Evolutionary conservation across 768 basidiomycete species (phyloP), one percentile per base, ranked within the genome.

Genomic region (Rhizopogon vesiculosus): DNA sequence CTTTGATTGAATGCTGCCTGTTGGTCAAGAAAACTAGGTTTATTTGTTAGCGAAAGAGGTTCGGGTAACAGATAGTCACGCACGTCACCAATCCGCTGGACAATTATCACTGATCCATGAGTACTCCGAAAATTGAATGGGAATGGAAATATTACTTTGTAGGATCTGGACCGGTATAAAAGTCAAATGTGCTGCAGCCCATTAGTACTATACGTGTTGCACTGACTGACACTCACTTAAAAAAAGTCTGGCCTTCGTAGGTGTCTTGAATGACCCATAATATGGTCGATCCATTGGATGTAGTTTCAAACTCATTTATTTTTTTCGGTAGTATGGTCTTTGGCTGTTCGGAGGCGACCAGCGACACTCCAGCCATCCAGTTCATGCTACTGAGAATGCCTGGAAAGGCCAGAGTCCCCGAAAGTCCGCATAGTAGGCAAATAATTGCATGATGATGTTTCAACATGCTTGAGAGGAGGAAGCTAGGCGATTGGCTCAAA

Each of bases 81-180:
- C 70, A 91, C 87, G 76, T 81, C 54, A 91, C 89, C 52, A 77
- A 76, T 45, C 89, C 89, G 63, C 89, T 92, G 61, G 31, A 55
- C 56, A 43, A 44, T 53, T 16, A 57, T 63, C 53, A 64, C 54
- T 62, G 55, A 52, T 48, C 22, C 15, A 50, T 42, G 31, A 48
- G 31, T 45, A 43, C 59, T 45, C 43, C 62, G 56, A 42, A 56
- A 48, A 45, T 42, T 56, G 28, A 28, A 33, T 33, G 43, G 64
- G 35, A 57, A 56, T 28, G 31, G 10, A 19, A 39, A 56, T 71
- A 76, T 50, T 64, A 86, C 88, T 86, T 75, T 28, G 88, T 91
- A 42, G 88, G 88, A 72, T 91, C 89, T 7, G 62, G 12, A 19
- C 72, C 76, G 3, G 75, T 80, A 64, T 78, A 89, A 68, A 89